A percentile compares a stretch with the other conserved stretches of the same genome.
Conservation (phyloP, 1,139 yeast species). For the Wickerhamomyces sp. region DNA sequence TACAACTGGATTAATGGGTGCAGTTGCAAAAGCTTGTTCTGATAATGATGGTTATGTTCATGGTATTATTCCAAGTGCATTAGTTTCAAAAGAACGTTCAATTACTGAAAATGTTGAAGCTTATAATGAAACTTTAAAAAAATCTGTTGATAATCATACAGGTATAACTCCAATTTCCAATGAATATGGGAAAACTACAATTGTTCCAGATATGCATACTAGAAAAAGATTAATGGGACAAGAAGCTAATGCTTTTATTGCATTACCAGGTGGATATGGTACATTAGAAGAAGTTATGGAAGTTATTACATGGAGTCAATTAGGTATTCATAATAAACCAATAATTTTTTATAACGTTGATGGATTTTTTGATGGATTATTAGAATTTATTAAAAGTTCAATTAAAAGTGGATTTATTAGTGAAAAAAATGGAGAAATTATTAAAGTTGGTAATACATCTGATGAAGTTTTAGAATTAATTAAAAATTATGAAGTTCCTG, state of each 20-base stretch:
- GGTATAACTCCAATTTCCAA: constrained; percentile 65
- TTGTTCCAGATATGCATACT: constrained; percentile 88
- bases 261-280: constrained; percentile 92
- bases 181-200: constrained; percentile 72
- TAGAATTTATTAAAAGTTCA: constrained; percentile 53
- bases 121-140: constrained; percentile 42
- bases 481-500: constrained; percentile 60
- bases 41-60: constrained; percentile 69
- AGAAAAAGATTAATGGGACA: constrained; percentile 83
- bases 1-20: constrained; percentile 77
- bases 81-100: constrained; percentile 65
- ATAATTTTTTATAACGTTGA: constrained; percentile 70
- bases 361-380: constrained; percentile 74
- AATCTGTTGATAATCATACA: constrained; percentile 38
- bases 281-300: constrained; percentile 88
- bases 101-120: constrained; percentile 39
- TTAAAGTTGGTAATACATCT: constrained; percentile 62
- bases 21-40: constrained; percentile 70
- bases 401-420: constrained; percentile 66
- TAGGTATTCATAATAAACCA: constrained; percentile 81
- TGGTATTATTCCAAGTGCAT: constrained; percentile 82
- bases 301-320: constrained; percentile 85
- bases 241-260: constrained; percentile 83
- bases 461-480: constrained; percentile 62
- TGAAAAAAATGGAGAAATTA: constrained; percentile 58